Evolutionary conservation across 2,329 filamentous ascomycete species (phyloP), one percentile per base, ranked within the genome.

Genomic region (Knufia fluminis): DNA sequence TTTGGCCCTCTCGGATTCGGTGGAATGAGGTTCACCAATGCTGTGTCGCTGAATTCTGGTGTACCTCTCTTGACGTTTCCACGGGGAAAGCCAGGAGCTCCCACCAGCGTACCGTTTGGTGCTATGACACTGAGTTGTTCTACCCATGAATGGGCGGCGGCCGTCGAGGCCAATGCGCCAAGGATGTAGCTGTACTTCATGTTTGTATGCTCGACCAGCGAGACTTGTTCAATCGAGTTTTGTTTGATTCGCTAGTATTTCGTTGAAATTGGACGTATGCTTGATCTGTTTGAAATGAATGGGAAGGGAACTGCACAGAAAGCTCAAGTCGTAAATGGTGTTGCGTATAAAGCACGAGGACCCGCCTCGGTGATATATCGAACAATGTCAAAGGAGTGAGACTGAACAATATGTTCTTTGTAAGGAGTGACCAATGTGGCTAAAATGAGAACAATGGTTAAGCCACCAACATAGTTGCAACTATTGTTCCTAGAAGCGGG

Each of bases 81-180:
- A 55, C 89, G 83, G n/a, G 84, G 71, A 63, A 83, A 95, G 26
- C 91, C 91, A 20, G 78, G 71, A 6, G 75, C 65, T 23, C 85
- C 85, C 17, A 82, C 71, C 63, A 89, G 87, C 28, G 79, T 79
- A 48, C 89, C 90, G 59, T 88, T 85, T 23, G 78, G 65, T 47
- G 80, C 78, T 63, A 96, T 81, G 50, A 80, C 79, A 54, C 74
- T 78, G 44, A 91, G 72, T 60, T 83, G 73, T 67, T 96, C 89
- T 42, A 91, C 76, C 90, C 90, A 96, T 16, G 81, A 84, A 68
- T 96, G 91, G 31, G 79, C 82, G 23, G 54, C 51, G 19, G 61
- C 56, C 23, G 62, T 54, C 4, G 63, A 51, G 22, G 54, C 43
- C 19, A 68, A 54, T 28, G 63, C 50, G 40, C 59, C 53, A 35